These are phyloP conservation scores for Tulasnella sp. DNA, from an alignment of 768 basidiomycete species.

Conservation along the genomic window DNA sequence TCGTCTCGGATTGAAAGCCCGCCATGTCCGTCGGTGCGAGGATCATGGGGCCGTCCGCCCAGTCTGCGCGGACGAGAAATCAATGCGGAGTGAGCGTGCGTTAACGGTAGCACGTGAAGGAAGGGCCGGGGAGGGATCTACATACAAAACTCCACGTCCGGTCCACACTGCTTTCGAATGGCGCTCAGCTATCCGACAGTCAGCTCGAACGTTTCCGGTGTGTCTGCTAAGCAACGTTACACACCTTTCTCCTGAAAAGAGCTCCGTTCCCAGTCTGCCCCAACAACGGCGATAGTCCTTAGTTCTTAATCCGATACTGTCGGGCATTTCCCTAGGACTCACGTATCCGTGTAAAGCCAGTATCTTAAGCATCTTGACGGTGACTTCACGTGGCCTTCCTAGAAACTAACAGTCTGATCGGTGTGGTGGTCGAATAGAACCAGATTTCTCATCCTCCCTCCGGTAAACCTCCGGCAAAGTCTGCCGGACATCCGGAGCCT, in stretches of 20 bases:
- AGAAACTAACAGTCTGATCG: not conserved
- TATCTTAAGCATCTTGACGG: constrained; percentile 24
- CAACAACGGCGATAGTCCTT: no score
- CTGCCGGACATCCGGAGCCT: not conserved
- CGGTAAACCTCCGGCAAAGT: not conserved
- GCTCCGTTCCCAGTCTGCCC: constrained; percentile 49
- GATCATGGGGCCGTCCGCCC: constrained; percentile 5
- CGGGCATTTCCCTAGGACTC: no score
- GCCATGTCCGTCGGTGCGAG: not conserved
- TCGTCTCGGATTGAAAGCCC: not conserved
- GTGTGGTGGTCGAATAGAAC: not conserved
- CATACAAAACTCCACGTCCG: constrained; percentile 53
- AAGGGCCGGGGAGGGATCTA: not conserved
- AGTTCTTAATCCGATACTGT: no score
- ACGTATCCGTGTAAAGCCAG: constrained; percentile 38
- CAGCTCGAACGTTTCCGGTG: not conserved
- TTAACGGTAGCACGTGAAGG: not conserved
- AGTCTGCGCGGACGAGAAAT: not conserved
- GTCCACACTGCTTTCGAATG: constrained; percentile 54
- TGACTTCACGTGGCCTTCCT: not conserved
- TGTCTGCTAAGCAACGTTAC: not conserved
- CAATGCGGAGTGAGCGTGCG: not conserved
- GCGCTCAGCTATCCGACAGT: constrained; percentile 46
- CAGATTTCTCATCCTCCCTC: not conserved
- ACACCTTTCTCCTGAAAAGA: constrained; percentile 61